Base-by-base conservation (phyloP, 306 rosid genomes). In the Adenanthera pavonina region DNA sequence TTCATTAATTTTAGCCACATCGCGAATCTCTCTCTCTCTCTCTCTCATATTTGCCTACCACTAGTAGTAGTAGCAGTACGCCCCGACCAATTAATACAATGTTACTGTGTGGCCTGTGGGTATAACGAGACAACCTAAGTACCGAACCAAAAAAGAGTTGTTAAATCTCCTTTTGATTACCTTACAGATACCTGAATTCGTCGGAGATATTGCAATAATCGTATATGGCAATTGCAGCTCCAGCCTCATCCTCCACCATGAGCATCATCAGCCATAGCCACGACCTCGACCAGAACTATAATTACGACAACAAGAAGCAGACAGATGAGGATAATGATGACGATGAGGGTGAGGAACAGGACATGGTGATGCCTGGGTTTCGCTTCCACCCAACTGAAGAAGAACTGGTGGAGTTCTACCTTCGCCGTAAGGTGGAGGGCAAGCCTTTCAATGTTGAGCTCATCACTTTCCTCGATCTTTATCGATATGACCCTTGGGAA, bases 391-490 rank as follows among this genome's bases (percentile, higher is more conserved):
- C 99, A 2, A 96, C 99, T 0, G 99, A 96, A 79, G 99, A 96
- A 81, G 99, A 96, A 34, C 92, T 96, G 0, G 96, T 96, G 0
- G 98, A 96, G 89, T 96, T 96, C 93, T 96, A 96, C 97, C 99
- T 96, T 89, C 99, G 99, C 97, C 99, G 99, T 93, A 96, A 96
- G 98, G 99, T 96, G 7, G 99, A 93, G 94, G 99, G 99, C 82
- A 96, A 96, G 75, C 97, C 97, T 72, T 96, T 96, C 94, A 96
- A 93, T 69, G 99, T 96, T 51, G 99, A 96, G 65, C 97, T 96
- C 77, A 96, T 96, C 40, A 92, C 99, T 92, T 96, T 92, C 80
- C 98, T 96, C 9, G 99, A 96, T 89, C 99, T 96, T 74, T 96
- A 96, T 91, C 94, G 97, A 88, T 96, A 96, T 54, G 99, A 96